Conservation (phyloP, 768 basidiomycete genomes). For the Trametes cubensis region DNA sequence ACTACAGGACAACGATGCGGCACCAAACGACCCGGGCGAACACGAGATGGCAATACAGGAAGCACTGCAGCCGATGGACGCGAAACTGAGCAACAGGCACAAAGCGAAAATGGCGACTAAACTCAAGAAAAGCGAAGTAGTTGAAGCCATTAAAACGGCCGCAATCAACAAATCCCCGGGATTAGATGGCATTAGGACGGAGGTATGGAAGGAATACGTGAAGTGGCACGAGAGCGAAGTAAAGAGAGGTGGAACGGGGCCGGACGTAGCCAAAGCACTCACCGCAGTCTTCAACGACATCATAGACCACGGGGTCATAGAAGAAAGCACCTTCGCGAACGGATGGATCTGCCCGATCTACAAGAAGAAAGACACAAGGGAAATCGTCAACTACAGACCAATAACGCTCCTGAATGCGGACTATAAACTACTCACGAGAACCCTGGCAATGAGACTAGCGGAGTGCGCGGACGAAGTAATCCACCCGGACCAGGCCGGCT, state of each 20-base stretch:
- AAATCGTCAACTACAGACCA: constrained; percentile 23
- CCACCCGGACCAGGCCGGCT: constrained; percentile 43
- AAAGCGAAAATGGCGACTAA: no score
- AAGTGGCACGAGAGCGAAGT: background rate
- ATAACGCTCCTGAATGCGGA: constrained; percentile 35
- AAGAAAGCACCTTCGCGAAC: background rate
- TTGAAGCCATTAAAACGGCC: background rate
- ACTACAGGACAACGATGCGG: no score
- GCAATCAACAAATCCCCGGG: background rate
- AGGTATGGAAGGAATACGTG: background rate
- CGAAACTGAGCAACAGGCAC: no score
- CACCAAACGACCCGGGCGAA: no score
- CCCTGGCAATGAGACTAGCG: constrained; percentile 25
- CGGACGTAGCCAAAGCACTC: background rate
- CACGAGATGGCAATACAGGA: no score
- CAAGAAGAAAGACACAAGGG: background rate
- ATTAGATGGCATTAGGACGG: background rate
- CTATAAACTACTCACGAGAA: constrained; percentile 38
- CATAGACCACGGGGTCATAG: background rate
- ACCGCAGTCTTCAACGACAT: constrained; percentile 4
- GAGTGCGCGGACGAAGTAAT: constrained; percentile 27
- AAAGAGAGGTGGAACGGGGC: no score
- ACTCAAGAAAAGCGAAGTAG: no score
- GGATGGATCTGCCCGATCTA: constrained; percentile 9
- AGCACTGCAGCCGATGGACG: no score